Conservation (phyloP, 1,284 basidiomycete genomes). For the Wallemia ichthyophaga region DNA sequence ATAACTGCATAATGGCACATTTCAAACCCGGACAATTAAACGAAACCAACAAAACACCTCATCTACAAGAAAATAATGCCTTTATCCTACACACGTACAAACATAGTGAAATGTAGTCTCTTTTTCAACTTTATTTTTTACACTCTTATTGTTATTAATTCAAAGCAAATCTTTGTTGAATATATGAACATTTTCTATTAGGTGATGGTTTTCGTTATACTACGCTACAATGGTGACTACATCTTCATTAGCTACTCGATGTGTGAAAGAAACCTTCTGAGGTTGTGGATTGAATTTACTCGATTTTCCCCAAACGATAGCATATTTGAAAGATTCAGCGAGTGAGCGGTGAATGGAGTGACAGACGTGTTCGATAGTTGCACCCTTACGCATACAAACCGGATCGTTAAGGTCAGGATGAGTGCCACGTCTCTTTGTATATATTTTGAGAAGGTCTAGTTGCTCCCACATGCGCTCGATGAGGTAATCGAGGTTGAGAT, state of each 20-base stretch:
- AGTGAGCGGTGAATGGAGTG: slow-evolving; percentile 70
- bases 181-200: neutral
- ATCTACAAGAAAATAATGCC: no score
- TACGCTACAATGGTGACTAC: slow-evolving; percentile 28
- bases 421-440: slow-evolving; percentile 75
- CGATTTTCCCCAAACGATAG: slow-evolving; percentile 35
- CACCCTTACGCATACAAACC: slow-evolving; percentile 68
- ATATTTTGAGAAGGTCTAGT: slow-evolving; percentile 58
- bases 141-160: neutral
- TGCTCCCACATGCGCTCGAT: slow-evolving; percentile 74
- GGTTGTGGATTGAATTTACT: slow-evolving; percentile 73
- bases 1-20: no score
- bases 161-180: no score
- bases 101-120: no score
- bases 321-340: slow-evolving; percentile 21
- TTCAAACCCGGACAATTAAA: no score
- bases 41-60: no score
- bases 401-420: slow-evolving; percentile 75
- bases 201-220: no score
- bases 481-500: slow-evolving; percentile 59
- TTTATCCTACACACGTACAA: no score
- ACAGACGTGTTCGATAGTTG: slow-evolving; percentile 76
- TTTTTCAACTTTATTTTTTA: no score
- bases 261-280: slow-evolving; percentile 59
- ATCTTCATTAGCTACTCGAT: slow-evolving; percentile 74